Conservation (phyloP, 208 protist species). For the Acanthamoeba triangularis region DNA sequence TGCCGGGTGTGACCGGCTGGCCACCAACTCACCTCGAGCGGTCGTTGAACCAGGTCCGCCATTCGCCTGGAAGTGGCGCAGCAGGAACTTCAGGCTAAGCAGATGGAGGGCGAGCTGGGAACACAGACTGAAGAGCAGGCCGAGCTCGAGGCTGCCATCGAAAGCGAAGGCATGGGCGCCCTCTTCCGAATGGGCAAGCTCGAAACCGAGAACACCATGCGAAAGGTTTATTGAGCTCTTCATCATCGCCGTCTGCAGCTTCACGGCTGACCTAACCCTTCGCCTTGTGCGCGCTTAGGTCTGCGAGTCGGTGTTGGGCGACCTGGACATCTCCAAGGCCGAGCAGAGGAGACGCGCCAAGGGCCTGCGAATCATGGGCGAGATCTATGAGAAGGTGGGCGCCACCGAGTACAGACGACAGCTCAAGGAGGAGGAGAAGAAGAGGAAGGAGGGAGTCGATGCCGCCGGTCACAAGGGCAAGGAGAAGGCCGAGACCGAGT, state of each 20-base stretch:
- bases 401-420: constrained; percentile 20
- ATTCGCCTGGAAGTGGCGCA: constrained; percentile 57
- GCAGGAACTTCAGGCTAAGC: constrained; percentile 60
- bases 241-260: too few species aligned
- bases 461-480: neutral
- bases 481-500: constrained; percentile 49
- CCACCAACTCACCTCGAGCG: neutral
- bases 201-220: constrained; percentile 64
- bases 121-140: constrained; percentile 64
- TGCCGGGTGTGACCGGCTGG: neutral
- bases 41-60: neutral
- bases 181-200: constrained; percentile 76
- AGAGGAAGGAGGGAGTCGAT: neutral
- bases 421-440: constrained; percentile 67
- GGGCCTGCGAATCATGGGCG: constrained; percentile 64
- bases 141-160: constrained; percentile 36
- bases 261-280: too few species aligned
- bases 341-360: constrained; percentile 43
- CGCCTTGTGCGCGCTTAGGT: neutral
- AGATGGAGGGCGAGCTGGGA: constrained; percentile 32
- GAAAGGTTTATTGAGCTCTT: neutral
- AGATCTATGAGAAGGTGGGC: constrained; percentile 74
- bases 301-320: constrained; percentile 67
- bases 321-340: constrained; percentile 50
- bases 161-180: constrained; percentile 69